phyloP scores from a whole-genome alignment of 176 grass and related monocot species.

The Typha latifolia region DNA sequence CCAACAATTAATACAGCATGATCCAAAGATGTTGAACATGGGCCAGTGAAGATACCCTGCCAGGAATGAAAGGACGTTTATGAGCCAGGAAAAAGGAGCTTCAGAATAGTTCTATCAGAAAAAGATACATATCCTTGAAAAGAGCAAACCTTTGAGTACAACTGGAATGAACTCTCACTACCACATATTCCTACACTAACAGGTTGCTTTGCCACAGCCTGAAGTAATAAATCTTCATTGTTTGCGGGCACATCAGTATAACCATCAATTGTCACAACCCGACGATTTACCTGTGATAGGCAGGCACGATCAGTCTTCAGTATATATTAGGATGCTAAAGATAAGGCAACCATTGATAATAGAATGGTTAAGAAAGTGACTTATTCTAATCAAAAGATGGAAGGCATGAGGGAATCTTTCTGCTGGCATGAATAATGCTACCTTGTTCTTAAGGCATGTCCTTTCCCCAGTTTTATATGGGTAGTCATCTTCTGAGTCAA shows the following conservation, averaged over 20 bases:
- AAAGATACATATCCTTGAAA: neutral
- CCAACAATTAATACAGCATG: constrained; percentile 92
- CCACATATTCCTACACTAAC: constrained; percentile 96
- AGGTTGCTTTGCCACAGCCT: constrained; percentile 81
- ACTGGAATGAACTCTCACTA: constrained; percentile 76
- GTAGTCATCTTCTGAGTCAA: constrained; percentile 87
- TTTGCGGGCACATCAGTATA: constrained; percentile 68
- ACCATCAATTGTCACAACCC: constrained; percentile 73
- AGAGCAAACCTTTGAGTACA: constrained; percentile 60
- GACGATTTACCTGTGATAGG: constrained; percentile 56
- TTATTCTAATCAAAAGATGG: neutral
- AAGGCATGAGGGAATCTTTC: neutral
- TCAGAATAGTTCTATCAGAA: no score
- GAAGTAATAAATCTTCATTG: constrained; percentile 61
- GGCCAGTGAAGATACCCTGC: constrained; percentile 91
- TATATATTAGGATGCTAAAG: neutral
- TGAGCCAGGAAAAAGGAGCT: no score
- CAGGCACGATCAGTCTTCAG: constrained; percentile 7
- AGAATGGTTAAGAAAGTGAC: neutral
- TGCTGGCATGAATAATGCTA: constrained; percentile 15
- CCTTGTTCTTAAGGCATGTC: constrained; percentile 77
- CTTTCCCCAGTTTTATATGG: constrained; percentile 49
- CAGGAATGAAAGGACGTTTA: constrained; percentile 14
- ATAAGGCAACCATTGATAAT: neutral
- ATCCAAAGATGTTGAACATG: constrained; percentile 84